Base-by-base conservation (phyloP, 2,329 filamentous ascomycete species). In the Paracorniculantispora psalliotae region DNA sequence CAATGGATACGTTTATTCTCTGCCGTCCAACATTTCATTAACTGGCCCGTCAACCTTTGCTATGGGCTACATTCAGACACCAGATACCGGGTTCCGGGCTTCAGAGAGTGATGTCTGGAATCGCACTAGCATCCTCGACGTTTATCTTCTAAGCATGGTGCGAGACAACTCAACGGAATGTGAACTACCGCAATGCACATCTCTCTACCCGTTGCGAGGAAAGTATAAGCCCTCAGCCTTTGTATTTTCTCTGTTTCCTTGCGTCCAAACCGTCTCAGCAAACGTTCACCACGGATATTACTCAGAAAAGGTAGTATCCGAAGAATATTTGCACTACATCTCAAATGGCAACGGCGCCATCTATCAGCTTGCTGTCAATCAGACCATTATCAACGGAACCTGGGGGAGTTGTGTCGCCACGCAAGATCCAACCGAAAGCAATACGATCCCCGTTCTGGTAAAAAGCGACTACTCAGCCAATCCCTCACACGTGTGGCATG, bases 321-420 rank as follows among this genome's bases (percentile, higher is more conserved):
- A 57, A 23, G 33, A 57, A 17, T 57, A 57, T 10, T 33, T 57
- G 8, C 54, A 57, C 33, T 41, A 30, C 15, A 48, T 26, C 19
- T 26, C 44, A n/a, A 19, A 8, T 2, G 12, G 2, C 8, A 2
- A 21, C n/a, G 48, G 23, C 21, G 21, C 9, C 33, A 17, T n/a
- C 5, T 57, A 21, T 21, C 43, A 57, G 54, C 54, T 57, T 10
- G 10, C 33, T 3, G 12, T 49, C 28, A 49, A 57, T n/a, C 44
- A 13, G 1, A 57, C 30, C 23, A 48, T 49, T 30, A 21, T 49
- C 12, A 48, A 57, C 19, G 54, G 54, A 9, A 49, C 25, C 2
- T 23, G 21, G 54, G 6, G 30, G n/a, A 19, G 25, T 13, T 57
- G 54, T 23, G 17, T 12, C 0, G 17, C 44, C 23, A 49, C n/a